Percentiles rank a stretch among this genome's conserved stretches.
These are phyloP conservation scores for Cutaneotrichosporon sp. DNA, from an alignment of 1,284 basidiomycete species.

Conservation along the genomic window DNA sequence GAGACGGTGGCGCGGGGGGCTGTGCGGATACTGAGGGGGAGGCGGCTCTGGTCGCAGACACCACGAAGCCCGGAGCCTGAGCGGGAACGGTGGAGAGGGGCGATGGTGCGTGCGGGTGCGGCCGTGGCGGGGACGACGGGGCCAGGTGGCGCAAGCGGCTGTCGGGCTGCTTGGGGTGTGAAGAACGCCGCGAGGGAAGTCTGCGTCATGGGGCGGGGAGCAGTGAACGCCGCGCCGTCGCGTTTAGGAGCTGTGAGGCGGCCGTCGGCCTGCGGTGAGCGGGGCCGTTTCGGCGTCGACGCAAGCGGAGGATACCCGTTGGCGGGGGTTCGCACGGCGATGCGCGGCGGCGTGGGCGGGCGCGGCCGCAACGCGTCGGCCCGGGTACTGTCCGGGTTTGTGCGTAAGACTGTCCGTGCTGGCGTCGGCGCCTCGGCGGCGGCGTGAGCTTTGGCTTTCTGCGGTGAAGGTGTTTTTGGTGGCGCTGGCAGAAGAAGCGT, in stretches of 20 bases:
- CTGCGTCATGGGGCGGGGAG: not conserved
- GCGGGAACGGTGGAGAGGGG: not conserved
- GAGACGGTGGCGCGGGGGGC: not conserved
- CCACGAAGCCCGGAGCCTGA: too few relatives aligned
- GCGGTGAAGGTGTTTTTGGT: not conserved
- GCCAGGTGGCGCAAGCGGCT: not conserved
- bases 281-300: not conserved
- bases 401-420: slow-evolving; percentile 5
- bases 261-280: not conserved
- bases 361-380: slow-evolving; percentile 1
- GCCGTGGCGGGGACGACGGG: not conserved
- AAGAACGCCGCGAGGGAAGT: not conserved
- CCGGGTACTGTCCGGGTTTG: not conserved
- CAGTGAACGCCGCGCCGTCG: not conserved
- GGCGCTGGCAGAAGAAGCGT: not conserved
- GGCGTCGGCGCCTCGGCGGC: not conserved
- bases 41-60: not conserved
- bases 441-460: not conserved
- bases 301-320: slow-evolving; percentile 5
- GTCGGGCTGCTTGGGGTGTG: slow-evolving; percentile 1
- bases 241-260: not conserved
- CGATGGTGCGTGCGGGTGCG: not conserved
- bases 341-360: slow-evolving; percentile 9
- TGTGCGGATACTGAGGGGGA: not conserved
- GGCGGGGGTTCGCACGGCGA: slow-evolving; percentile 2